phyloP scores from a whole-genome alignment of 78 protist genomes.

The Tieghemostelium lacteum region DNA sequence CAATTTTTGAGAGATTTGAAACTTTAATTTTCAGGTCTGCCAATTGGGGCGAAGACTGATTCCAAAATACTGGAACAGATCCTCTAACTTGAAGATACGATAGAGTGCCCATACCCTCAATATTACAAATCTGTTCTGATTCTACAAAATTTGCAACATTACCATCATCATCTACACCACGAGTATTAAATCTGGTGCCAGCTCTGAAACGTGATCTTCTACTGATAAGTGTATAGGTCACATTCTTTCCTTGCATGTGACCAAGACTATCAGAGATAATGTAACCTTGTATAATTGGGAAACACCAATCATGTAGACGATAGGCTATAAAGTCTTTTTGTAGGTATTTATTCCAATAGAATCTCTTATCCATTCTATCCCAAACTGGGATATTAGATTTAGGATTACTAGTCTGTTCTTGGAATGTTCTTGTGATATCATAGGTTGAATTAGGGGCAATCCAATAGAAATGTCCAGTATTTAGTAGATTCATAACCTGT shows the following conservation, averaged over 20 bases:
- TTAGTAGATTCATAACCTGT: slow-evolving; percentile 61
- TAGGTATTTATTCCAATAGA: slow-evolving; percentile 72
- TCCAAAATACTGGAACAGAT: slow-evolving; percentile 92
- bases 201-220: slow-evolving; percentile 83
- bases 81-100: slow-evolving; percentile 78
- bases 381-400: slow-evolving; percentile 35
- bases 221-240: slow-evolving; percentile 50
- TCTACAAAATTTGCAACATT: slow-evolving; percentile 93
- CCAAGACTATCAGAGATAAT: neutral
- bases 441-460: slow-evolving; percentile 22
- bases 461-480: slow-evolving; percentile 72
- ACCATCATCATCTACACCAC: slow-evolving; percentile 94
- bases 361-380: slow-evolving; percentile 73
- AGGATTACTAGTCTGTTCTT: slow-evolving; percentile 42
- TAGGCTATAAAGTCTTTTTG: slow-evolving; percentile 75
- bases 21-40: slow-evolving; percentile 22
- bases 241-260: slow-evolving; percentile 22
- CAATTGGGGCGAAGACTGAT: slow-evolving; percentile 82
- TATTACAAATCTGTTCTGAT: slow-evolving; percentile 81
- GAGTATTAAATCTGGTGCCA: slow-evolving; percentile 88
- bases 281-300: slow-evolving; percentile 78
- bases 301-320: slow-evolving; percentile 75
- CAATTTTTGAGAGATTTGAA: slow-evolving; percentile 55
- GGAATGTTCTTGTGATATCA: slow-evolving; percentile 58
- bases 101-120: slow-evolving; percentile 12